Conservation (phyloP, 441 rosid species). For the Codiaeum variegatum region DNA sequence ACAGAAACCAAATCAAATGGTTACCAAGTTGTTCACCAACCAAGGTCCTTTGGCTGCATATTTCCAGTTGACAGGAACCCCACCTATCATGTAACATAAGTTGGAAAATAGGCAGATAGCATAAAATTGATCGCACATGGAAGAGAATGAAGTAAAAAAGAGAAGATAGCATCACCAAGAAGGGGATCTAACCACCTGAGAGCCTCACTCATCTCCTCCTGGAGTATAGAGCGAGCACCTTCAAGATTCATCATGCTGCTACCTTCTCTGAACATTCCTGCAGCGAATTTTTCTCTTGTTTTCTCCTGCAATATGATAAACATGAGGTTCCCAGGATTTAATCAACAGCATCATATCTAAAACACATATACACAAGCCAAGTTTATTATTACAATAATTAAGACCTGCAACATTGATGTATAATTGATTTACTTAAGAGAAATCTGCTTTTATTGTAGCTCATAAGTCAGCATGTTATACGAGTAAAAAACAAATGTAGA, state of each 20-base stretch:
- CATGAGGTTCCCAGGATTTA: background rate
- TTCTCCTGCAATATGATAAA: slow-evolving; percentile 30
- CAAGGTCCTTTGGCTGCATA: background rate
- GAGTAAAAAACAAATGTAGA: background rate
- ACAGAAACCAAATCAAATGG: background rate
- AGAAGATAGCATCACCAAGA: background rate
- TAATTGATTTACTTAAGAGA: background rate
- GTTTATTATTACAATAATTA: background rate
- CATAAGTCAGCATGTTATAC: background rate
- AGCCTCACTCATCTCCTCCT: background rate
- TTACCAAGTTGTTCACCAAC: background rate
- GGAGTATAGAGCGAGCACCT: slow-evolving; percentile 13
- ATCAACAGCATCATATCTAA: background rate
- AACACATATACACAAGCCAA: background rate
- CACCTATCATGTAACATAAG: background rate
- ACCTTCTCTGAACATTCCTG: slow-evolving; percentile 10
- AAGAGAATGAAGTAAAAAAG: background rate
- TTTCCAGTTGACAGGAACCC: background rate
- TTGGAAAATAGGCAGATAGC: background rate
- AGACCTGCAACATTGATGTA: background rate
- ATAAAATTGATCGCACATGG: background rate
- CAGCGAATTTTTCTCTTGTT: slow-evolving; percentile 11
- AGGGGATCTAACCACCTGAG: background rate
- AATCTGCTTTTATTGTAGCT: background rate
- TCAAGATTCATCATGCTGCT: slow-evolving; percentile 23